Percentiles rank a stretch among this genome's conserved stretches.
Evolutionary conservation across 371 early-diverging fungal genomes (phyloP).

Genomic region (Mortierella sp.): DNA sequence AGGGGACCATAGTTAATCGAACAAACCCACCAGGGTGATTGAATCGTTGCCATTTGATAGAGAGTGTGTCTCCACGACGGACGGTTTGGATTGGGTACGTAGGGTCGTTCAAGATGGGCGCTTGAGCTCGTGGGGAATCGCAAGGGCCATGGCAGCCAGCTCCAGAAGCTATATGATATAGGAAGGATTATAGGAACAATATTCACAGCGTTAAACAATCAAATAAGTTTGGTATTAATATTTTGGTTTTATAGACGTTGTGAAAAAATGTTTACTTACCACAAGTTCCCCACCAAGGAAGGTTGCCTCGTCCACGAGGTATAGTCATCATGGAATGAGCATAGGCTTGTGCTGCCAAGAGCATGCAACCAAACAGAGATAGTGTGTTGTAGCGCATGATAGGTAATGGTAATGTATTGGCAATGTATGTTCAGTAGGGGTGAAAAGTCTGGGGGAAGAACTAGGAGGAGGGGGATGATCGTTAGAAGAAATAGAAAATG

Average conservation of each 20-base stretch:
- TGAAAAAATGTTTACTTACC: constrained; percentile 25
- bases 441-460: too few relatives aligned
- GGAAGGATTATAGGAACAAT: background rate
- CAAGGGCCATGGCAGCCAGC: constrained; percentile 70
- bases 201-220: too few relatives aligned
- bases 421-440: too few relatives aligned
- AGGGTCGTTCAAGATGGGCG: constrained; percentile 58
- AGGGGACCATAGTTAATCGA: constrained; percentile 67
- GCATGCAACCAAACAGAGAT: constrained; percentile 10
- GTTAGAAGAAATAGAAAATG: too few relatives aligned
- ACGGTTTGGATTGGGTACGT: constrained; percentile 58
- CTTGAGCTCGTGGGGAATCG: constrained; percentile 59
- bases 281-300: constrained; percentile 67
- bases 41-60: constrained; percentile 64
- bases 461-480: too few relatives aligned
- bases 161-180: constrained; percentile 44
- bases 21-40: constrained; percentile 78
- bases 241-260: too few relatives aligned
- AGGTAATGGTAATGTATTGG: background rate
- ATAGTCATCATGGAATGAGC: constrained; percentile 56
- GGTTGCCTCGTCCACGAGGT: constrained; percentile 61
- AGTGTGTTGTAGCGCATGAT: constrained; percentile 16
- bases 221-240: background rate
- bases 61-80: constrained; percentile 64
- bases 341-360: constrained; percentile 14